Conservation (phyloP, 192 early-diverging fungal genomes). For the Mortierella antarctica region DNA sequence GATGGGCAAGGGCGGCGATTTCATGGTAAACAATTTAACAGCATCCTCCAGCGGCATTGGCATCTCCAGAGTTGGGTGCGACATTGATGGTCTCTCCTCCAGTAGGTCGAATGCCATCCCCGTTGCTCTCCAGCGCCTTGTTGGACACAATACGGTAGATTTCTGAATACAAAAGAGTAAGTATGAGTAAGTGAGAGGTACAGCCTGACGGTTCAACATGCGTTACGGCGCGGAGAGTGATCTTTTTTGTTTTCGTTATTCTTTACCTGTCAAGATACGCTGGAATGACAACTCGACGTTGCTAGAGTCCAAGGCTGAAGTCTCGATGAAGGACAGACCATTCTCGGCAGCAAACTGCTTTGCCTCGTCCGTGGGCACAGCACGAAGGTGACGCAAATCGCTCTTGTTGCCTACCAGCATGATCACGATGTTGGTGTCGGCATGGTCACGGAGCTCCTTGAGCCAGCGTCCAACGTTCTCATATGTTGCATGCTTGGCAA, state of each 20-base stretch:
- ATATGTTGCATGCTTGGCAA: conserved; percentile 95
- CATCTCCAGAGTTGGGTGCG: conserved; percentile 67
- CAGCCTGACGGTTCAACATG: neutral
- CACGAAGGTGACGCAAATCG: conserved; percentile 95
- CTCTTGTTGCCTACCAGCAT: conserved; percentile 99
- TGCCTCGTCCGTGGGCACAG: conserved; percentile 97
- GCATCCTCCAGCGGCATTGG: conserved; percentile 68
- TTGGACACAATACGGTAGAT: conserved; percentile 97
- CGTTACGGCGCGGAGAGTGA: neutral
- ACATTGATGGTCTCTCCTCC: conserved; percentile 79
- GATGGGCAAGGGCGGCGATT: neutral
- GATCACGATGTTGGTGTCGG: conserved; percentile 97
- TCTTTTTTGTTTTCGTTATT: conserved; percentile 51
- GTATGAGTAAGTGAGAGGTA: neutral
- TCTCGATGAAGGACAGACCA: conserved; percentile 96
- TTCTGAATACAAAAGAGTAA: conserved; percentile 60
- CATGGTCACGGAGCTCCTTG: conserved; percentile 97
- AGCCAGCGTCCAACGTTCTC: conserved; percentile 98
- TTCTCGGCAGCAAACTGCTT: conserved; percentile 98
- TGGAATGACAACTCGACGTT: conserved; percentile 98
- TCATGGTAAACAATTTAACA: conserved; percentile 62
- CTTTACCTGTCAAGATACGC: conserved; percentile 90
- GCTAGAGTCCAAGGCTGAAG: conserved; percentile 95
- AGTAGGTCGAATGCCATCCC: conserved; percentile 74
- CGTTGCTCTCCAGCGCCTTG: conserved; percentile 90